phyloP scores from a whole-genome alignment of 1,139 yeast genomes.

The Pichia inconspicua region DNA sequence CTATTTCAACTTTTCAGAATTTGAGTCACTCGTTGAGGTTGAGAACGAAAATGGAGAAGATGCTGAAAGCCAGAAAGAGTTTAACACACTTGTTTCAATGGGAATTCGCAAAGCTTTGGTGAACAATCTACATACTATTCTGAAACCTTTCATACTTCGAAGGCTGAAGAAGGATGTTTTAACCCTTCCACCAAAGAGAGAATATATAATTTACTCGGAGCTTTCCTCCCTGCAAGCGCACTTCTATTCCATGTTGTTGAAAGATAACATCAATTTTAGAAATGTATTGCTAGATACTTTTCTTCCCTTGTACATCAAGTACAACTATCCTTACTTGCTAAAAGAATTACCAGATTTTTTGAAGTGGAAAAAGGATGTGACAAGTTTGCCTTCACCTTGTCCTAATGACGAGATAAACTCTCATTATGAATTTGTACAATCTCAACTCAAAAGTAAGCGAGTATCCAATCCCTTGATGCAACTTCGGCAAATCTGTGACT shows the following conservation, averaged over 20 bases:
- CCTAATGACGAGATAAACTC: constrained; percentile 7
- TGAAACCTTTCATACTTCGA: constrained; percentile 80
- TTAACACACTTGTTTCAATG: constrained; percentile 44
- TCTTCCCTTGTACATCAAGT: constrained; percentile 36
- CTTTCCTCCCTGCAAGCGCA: constrained; percentile 49
- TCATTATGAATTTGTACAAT: constrained; percentile 23
- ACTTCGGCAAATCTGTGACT: constrained; percentile 71
- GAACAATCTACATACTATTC: constrained; percentile 72
- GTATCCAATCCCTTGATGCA: constrained; percentile 74
- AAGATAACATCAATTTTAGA: constrained; percentile 5
- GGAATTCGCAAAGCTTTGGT: constrained; percentile 60
- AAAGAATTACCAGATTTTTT: constrained; percentile 3
- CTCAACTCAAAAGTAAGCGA: constrained; percentile 31
- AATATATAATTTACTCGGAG: constrained; percentile 70
- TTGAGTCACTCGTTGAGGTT: constrained; percentile 34
- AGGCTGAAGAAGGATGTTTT: constrained; percentile 70
- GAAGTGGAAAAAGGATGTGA: background rate
- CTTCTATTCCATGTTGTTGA: constrained; percentile 8
- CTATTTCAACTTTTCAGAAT: constrained; percentile 80
- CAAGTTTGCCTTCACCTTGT: background rate
- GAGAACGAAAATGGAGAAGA: constrained; percentile 23
- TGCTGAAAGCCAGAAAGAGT: constrained; percentile 18
- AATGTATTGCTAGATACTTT: constrained; percentile 28
- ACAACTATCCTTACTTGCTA: constrained; percentile 29
- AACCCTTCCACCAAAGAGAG: constrained; percentile 80